Conservation (phyloP, 1,139 yeast species). For the Kodamaea anthophila region DNA sequence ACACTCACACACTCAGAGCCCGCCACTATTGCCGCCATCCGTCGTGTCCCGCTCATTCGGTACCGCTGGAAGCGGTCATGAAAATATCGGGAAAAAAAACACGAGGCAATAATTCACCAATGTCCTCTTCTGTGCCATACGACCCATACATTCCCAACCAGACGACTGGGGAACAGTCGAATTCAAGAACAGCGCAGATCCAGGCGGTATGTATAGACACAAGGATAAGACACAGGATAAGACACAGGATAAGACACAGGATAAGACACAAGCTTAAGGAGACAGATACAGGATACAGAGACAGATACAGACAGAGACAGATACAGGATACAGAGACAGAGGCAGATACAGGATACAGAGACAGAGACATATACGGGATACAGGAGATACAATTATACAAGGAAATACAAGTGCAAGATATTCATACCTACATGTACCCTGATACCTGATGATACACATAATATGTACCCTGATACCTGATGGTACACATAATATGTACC, state of each 20-base stretch:
- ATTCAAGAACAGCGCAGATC: constrained; percentile 73
- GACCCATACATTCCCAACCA: constrained; percentile 82
- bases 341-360: not conserved
- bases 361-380: not conserved
- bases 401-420: no score
- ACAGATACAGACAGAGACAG: not conserved
- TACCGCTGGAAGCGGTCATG: constrained; percentile 6
- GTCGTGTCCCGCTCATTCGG: no score
- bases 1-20: no score
- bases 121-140: constrained; percentile 83
- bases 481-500: no score
- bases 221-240: not conserved
- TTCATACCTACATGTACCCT: no score
- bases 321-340: not conserved
- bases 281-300: not conserved
- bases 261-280: not conserved
- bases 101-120: constrained; percentile 14
- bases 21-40: no score
- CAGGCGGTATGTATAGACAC: constrained; percentile 59
- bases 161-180: constrained; percentile 46
- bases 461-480: no score
- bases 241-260: not conserved
- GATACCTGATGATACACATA: no score
- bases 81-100: constrained; percentile 5
- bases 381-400: no score